Base-by-base conservation (phyloP, 2,329 filamentous ascomycete genomes). In the Sodiomyces alkalinus region DNA sequence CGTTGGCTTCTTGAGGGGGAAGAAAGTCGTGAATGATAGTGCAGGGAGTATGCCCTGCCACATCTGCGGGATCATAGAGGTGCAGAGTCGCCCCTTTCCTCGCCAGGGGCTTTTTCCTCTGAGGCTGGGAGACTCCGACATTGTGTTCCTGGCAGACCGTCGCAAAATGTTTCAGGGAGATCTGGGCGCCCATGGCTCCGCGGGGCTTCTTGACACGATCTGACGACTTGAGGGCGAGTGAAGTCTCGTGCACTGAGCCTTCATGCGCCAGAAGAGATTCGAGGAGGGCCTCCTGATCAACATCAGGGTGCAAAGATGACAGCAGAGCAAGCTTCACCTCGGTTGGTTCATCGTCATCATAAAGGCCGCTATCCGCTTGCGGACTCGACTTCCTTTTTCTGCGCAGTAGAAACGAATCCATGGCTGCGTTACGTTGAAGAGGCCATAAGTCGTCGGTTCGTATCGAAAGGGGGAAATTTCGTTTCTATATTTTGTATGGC, bases 21-120 rank as follows among this genome's bases (percentile, higher is more conserved):
- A 98, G 60, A 41, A 96, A 94, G 44, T 93, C 90, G 52, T 92
- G 85, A 31, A 94, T 74, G 39, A 96, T 80, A 8, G 81, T 86
- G 53, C 86, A 94, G 1, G 90, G 85, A 0, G 87, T 93, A 45
- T 92, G 69, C 15, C 69, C 64, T 27, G 81, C 78, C 25, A 96
- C 71, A 41, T 93, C 85, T 21, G 72, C 61, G 0, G 86, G 80
- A 22, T 80, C 73, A 50, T 80, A 96, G 0, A 96, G 60, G 45
- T 87, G 80, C 3, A 96, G 53, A 0, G 87, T 94, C 40, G 73
- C 71, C 9, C 86, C 87, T 46, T 78, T 92, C 42, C 70, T 78
- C 1, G 79, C 74, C 34, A 80, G 53, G 1, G 65, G 37, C 38
- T 59, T 69, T 42, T 62, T 68, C 42, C 58, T 65, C 17, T 32